phyloP scores from a whole-genome alignment of 2,329 filamentous ascomycete species.

The Cryphonectria naterciae region DNA sequence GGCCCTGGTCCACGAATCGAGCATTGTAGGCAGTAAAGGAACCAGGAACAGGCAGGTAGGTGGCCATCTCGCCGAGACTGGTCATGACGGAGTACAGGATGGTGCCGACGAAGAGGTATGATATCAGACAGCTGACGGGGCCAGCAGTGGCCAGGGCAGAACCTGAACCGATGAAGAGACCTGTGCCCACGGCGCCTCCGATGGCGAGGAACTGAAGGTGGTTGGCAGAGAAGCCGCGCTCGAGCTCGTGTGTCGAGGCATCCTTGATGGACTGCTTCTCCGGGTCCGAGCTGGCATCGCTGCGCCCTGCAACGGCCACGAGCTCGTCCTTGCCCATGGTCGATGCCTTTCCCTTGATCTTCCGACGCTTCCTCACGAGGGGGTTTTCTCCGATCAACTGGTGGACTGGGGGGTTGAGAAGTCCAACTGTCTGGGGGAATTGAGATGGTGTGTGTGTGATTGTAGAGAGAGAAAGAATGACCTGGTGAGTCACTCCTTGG shows the following conservation, averaged over 20 bases:
- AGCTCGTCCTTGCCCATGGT: conserved; percentile 25
- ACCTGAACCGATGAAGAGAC: conserved; percentile 66
- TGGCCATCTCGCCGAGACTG: conserved; percentile 60
- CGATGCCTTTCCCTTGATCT: background rate
- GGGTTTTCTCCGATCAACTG: background rate
- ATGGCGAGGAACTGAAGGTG: conserved; percentile 53
- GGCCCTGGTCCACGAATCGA: conserved; percentile 72
- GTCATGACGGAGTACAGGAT: conserved; percentile 79
- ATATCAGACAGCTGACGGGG: conserved; percentile 61
- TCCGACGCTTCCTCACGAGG: background rate
- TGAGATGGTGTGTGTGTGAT: background rate
- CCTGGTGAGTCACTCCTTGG: conserved; percentile 15
- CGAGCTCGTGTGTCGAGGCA: conserved; percentile 26
- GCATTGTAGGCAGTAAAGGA: conserved; percentile 62
- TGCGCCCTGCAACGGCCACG: conserved; percentile 21
- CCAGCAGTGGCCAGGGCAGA: conserved; percentile 63
- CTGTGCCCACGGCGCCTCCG: conserved; percentile 45
- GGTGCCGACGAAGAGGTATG: conserved; percentile 61
- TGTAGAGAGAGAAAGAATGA: background rate
- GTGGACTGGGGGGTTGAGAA: background rate
- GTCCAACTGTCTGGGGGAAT: background rate
- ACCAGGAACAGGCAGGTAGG: conserved; percentile 53
- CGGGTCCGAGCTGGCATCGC: conserved; percentile 24
- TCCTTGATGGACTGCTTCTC: conserved; percentile 27
- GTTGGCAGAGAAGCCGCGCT: conserved; percentile 34